A percentile compares a stretch with the other conserved stretches of the same genome.
These are phyloP conservation scores for Akanthomyces muscarius DNA, from an alignment of 2,329 filamentous ascomycete species.

Conservation along the genomic window DNA sequence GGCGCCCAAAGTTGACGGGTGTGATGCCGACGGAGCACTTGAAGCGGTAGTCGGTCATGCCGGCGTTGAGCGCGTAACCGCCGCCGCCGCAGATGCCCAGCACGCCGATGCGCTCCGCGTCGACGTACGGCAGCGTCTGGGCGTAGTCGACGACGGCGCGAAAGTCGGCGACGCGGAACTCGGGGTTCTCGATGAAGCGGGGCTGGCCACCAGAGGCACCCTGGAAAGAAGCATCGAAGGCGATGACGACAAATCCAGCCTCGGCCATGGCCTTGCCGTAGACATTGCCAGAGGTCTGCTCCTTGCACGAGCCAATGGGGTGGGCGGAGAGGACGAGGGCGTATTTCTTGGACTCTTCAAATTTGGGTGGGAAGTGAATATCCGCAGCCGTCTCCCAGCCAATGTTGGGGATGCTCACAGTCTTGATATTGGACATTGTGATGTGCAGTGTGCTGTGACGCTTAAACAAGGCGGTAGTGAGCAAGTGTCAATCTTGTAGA, in stretches of 20 bases:
- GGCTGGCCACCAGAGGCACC: slow-evolving; percentile 32
- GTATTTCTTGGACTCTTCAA: slow-evolving; percentile 9
- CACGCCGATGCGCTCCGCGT: slow-evolving; percentile 31
- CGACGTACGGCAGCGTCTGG: slow-evolving; percentile 25
- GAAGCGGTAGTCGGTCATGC: slow-evolving; percentile 34
- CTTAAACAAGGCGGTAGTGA: neutral
- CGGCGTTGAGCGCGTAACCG: slow-evolving; percentile 32
- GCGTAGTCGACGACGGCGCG: slow-evolving; percentile 32
- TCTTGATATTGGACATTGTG: slow-evolving; percentile 1
- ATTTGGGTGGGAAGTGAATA: neutral
- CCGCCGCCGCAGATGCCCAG: slow-evolving; percentile 37
- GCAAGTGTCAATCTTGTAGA: neutral
- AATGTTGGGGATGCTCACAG: slow-evolving; percentile 8
- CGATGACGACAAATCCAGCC: slow-evolving; percentile 26
- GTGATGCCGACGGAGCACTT: slow-evolving; percentile 31
- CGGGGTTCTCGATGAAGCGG: slow-evolving; percentile 33
- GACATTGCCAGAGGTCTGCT: slow-evolving; percentile 30
- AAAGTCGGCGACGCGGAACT: slow-evolving; percentile 32
- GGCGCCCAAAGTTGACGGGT: slow-evolving; percentile 28
- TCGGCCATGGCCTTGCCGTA: slow-evolving; percentile 30
- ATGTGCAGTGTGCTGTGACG: neutral
- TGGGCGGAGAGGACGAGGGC: slow-evolving; percentile 27
- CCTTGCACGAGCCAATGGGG: slow-evolving; percentile 32
- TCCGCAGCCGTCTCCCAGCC: slow-evolving; percentile 8
- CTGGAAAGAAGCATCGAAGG: slow-evolving; percentile 34